A percentile compares a stretch with the other conserved stretches of the same genome.
phyloP scores from a whole-genome alignment of 1,284 basidiomycete genomes.

The Porogramme epimiltina region DNA sequence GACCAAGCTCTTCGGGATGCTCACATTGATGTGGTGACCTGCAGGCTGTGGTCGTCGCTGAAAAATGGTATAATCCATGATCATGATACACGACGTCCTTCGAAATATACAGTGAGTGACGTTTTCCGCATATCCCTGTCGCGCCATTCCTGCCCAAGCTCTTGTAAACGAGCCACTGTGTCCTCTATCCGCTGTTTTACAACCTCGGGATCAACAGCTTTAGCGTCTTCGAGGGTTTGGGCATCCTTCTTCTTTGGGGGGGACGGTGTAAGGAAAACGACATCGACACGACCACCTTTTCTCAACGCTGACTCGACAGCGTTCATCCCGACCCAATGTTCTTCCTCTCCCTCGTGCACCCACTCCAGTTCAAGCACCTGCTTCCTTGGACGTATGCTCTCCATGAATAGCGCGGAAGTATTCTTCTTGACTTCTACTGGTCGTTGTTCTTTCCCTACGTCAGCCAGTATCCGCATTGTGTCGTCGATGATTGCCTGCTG shows the following conservation, averaged over 20 bases:
- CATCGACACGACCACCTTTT: conserved; percentile 16
- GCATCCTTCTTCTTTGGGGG: conserved; percentile 12
- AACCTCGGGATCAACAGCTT: conserved; percentile 8
- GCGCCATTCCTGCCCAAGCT: conserved; percentile 56
- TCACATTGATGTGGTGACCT: too few species aligned
- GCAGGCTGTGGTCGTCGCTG: too few species aligned
- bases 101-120: conserved; percentile 46
- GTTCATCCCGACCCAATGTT: conserved; percentile 13
- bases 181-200: conserved; percentile 39
- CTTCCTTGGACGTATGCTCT: conserved; percentile 21
- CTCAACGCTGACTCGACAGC: conserved; percentile 9
- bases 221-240: not conserved
- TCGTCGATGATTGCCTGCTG: conserved; percentile 35
- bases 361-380: conserved; percentile 14
- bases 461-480: conserved; percentile 42
- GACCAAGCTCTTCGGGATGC: too few species aligned
- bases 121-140: conserved; percentile 39
- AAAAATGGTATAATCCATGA: too few species aligned
- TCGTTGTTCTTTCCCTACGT: conserved; percentile 56
- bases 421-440: conserved; percentile 39
- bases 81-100: conserved; percentile 20
- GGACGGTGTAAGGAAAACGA: conserved; percentile 13
- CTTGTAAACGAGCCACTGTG: conserved; percentile 41
- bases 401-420: conserved; percentile 46
- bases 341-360: conserved; percentile 11